Evolutionary conservation across 140 eudicot species (phyloP).

Genomic region (Stevia rebaudiana): DNA sequence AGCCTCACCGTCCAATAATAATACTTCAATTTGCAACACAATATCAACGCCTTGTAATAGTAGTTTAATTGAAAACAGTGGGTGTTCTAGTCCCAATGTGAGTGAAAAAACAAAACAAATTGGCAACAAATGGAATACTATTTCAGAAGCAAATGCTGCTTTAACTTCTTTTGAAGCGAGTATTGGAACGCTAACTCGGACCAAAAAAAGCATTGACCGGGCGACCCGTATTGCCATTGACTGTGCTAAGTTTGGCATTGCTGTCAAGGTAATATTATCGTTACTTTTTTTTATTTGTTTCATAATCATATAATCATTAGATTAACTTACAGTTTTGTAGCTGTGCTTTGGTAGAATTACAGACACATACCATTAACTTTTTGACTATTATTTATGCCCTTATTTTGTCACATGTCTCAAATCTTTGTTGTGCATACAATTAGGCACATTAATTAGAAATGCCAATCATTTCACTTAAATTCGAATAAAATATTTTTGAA

Average conservation of each 20-base stretch:
- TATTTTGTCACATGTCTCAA: background rate
- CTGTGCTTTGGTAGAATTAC: background rate
- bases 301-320: background rate
- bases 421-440: background rate
- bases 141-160: conserved; percentile 50
- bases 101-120: conserved; percentile 35
- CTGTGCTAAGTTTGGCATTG: conserved; percentile 80
- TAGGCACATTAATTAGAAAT: too few relatives aligned
- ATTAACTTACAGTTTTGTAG: background rate
- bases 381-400: background rate
- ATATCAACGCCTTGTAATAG: conserved; percentile 26
- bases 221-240: conserved; percentile 88
- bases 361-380: too few relatives aligned
- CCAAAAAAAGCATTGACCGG: conserved; percentile 87
- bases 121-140: conserved; percentile 44
- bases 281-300: background rate
- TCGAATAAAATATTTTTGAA: background rate
- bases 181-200: conserved; percentile 64
- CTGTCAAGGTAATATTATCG: conserved; percentile 69
- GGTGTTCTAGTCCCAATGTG: conserved; percentile 44
- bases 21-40: conserved; percentile 33
- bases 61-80: conserved; percentile 42
- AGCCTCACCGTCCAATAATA: conserved; percentile 48
- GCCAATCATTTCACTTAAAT: background rate
- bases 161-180: conserved; percentile 60